Base-by-base conservation (phyloP, 768 basidiomycete genomes). In the Amyloporia xantha region DNA sequence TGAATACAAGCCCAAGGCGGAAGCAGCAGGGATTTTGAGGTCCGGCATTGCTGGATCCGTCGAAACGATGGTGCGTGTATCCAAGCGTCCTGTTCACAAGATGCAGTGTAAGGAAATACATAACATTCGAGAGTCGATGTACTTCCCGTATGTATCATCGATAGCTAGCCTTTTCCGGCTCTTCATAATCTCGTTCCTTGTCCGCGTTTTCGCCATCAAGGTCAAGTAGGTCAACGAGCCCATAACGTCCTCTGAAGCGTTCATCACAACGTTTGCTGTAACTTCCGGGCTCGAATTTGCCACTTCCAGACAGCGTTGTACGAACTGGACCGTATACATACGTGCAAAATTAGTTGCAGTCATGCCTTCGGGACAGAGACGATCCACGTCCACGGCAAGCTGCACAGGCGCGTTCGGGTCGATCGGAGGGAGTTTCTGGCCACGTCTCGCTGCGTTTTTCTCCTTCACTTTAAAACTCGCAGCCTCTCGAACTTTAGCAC, bases 151-250 rank as follows among this genome's bases (percentile, higher is more conserved):
- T 12, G 47, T 43, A 7, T 51, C 58, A 11, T 56, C 54, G 9
- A 55, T 21, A 2, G 24, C 50, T 6, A 66, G 28, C 47, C 41
- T 53, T 50, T 64, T 65, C 30, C 67, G 60, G 45, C 62, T 67
- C 57, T 66, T 64, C 65, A 68, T 68, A 11, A 67, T 59, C 26
- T 52, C 60, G 15, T 55, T 65, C 39, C 67, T 55, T 49, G 53
- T 61, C 53, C 46, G 52, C 24, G 64, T 62, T 56, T 65, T 65
- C 23, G 67, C 66, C 15, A 59, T 58, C 43, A 68, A 26, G 46
- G 66, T 54, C 11, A 66, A 47, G 50, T 68, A 63, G 42, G 54
- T 59, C 19, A 68, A 44, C 20, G 42, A 33, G 17, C 59, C 63
- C 12, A 58, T 52, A 13, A 66, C 50, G 15, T 66, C 60, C 40